These are phyloP conservation scores for Plasmopara viticola DNA, from an alignment of 352 stramenopile genomes.

Conservation along the genomic window DNA sequence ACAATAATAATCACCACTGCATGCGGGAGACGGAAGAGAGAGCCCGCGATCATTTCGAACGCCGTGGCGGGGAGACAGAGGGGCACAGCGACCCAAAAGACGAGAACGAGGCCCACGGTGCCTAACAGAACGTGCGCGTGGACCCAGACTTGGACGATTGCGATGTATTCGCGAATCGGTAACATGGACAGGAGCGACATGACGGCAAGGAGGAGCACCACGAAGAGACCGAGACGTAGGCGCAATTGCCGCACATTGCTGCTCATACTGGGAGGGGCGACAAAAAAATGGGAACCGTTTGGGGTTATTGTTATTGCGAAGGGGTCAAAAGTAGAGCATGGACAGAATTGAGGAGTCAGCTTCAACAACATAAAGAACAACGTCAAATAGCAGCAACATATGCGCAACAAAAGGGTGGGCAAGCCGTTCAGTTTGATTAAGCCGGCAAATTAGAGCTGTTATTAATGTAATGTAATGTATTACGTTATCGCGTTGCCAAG, in stretches of 20 bases:
- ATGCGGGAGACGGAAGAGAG: conserved; percentile 51
- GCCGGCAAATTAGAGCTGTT: too few species aligned
- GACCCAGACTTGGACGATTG: conserved; percentile 41
- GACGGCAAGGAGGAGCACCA: conserved; percentile 7
- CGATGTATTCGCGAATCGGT: conserved; percentile 42
- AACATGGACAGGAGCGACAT: conserved; percentile 32
- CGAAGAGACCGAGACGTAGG: conserved; percentile 19
- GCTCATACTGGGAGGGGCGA: conserved; percentile 2
- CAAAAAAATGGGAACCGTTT: not conserved
- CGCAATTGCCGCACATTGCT: conserved; percentile 13
- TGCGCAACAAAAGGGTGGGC: too few species aligned
- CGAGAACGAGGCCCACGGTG: conserved; percentile 37
- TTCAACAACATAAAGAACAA: too few species aligned
- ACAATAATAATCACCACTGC: conserved; percentile 53
- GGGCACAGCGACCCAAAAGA: conserved; percentile 63
- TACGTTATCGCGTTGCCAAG: too few species aligned
- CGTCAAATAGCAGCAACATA: too few species aligned
- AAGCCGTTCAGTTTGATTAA: too few species aligned
- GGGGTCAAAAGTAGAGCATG: too few species aligned
- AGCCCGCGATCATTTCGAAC: conserved; percentile 57
- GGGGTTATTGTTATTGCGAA: too few species aligned
- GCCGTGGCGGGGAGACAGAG: conserved; percentile 63
- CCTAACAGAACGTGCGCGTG: conserved; percentile 41
- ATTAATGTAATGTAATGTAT: too few species aligned
- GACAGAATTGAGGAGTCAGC: too few species aligned